Evolutionary conservation across 2,329 filamentous ascomycete species (phyloP), one percentile per base, ranked within the genome.

Genomic region (Dichotomopilus funicola): DNA sequence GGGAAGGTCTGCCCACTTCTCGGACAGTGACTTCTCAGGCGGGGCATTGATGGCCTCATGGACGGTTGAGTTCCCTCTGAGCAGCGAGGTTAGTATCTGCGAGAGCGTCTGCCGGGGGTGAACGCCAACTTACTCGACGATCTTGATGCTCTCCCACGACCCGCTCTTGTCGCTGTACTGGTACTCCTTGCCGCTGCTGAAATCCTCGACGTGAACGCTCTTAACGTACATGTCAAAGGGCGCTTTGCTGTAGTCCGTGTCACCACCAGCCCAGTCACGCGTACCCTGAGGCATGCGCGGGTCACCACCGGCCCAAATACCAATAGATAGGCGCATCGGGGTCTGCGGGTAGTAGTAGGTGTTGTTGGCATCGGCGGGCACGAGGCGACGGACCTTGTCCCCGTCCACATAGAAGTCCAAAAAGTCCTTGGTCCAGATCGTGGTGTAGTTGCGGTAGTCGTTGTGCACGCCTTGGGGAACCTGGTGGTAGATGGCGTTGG

Each of bases 221-320:
- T 88, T 81, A 61, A 92, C 79, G 58, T 81, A 83, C 88, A 91
- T 91, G 63, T 78, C 83, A 73, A 81, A 92, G 0, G 88, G 88
- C 0, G 75, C 85, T 33, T 80, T 65, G 49, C 68, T 67, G 68
- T 85, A 91, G 68, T 90, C 77, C 43, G 86, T 89, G 51, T 74
- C 65, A 56, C 86, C 86, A 53, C 86, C 86, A 55, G 86, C 86
- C 86, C 86, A 89, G 54, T 83, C 73, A 51, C 86, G 80, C 1
- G 83, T 87, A 10, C 79, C 75, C 50, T 77, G 44, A 43, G 78
- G 69, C 65, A 85, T 68, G 42, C 72, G 66, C 5, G 81, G 71
- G 60, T 88, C 78, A 59, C 84, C 77, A 54, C 81, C 78, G 51
- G 85, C 80, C 78, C 82, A 86, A 62, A 87, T 84, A 53, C 86